A percentile compares a stretch with the other conserved stretches of the same genome.
These are phyloP conservation scores for Phialocephala subalpina DNA, from an alignment of 2,329 filamentous ascomycete species.

Conservation along the genomic window DNA sequence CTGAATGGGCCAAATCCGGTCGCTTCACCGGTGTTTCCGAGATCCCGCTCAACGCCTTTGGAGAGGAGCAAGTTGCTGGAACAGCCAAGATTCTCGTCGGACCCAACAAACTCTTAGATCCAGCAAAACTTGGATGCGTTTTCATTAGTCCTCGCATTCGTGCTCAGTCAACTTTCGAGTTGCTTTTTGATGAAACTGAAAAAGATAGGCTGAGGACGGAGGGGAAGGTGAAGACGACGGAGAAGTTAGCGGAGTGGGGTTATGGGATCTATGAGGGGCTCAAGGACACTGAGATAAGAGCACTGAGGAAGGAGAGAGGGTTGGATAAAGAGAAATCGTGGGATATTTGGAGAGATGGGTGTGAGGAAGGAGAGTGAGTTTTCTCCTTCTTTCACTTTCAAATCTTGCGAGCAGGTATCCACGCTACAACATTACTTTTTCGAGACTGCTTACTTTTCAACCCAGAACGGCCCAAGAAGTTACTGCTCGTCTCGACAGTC, in stretches of 20 bases:
- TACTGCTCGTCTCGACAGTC: neutral
- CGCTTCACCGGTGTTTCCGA: slow-evolving; percentile 1
- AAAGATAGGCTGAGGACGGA: neutral
- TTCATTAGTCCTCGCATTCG: neutral
- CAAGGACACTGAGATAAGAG: neutral
- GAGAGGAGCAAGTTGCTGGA: neutral
- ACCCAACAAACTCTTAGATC: neutral
- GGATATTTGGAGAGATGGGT: slow-evolving; percentile 12
- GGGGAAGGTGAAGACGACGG: neutral
- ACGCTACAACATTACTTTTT: too few species aligned
- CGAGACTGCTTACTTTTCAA: neutral
- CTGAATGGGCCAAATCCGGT: neutral
- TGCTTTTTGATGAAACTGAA: neutral
- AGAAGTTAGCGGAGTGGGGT: neutral
- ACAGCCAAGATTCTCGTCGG: slow-evolving; percentile 8
- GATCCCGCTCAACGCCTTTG: slow-evolving; percentile 3
- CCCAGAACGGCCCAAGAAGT: neutral
- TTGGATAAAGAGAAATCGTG: slow-evolving; percentile 4
- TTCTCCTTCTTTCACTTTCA: neutral
- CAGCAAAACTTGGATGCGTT: neutral
- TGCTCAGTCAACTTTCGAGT: neutral
- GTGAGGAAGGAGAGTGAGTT: slow-evolving; percentile 10
- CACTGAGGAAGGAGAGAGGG: neutral
- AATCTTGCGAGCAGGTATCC: too few species aligned
- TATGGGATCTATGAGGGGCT: slow-evolving; percentile 14